Evolutionary conservation across 2,329 filamentous ascomycete species (phyloP).

Genomic region (Lachnellula cervina): DNA sequence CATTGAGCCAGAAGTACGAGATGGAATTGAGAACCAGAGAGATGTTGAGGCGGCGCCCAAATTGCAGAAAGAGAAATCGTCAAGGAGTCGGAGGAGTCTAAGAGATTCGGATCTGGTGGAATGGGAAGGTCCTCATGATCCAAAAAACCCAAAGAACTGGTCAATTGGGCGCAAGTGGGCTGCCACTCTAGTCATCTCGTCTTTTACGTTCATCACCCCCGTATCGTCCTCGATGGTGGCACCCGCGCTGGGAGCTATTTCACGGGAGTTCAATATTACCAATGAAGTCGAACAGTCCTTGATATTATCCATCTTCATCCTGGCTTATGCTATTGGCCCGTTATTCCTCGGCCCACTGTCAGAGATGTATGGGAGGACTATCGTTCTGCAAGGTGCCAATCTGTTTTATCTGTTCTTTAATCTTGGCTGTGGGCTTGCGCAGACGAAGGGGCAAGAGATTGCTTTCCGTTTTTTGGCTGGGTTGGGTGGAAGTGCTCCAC

Average conservation of each 20-base stretch:
- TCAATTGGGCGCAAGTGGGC: conserved; percentile 38
- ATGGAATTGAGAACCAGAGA: conserved; percentile 9
- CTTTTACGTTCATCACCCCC: conserved; percentile 46
- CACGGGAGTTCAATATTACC: conserved; percentile 47
- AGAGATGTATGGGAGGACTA: conserved; percentile 42
- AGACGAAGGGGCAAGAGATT: conserved; percentile 38
- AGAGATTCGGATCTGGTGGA: conserved; percentile 13
- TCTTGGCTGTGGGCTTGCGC: conserved; percentile 43
- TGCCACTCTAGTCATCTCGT: conserved; percentile 42
- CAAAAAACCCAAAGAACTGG: conserved; percentile 12
- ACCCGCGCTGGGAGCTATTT: conserved; percentile 44
- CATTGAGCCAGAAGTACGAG: conserved; percentile 7
- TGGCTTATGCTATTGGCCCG: conserved; percentile 42
- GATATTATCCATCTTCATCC: conserved; percentile 41
- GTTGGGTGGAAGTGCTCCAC: conserved; percentile 42
- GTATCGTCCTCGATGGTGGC: conserved; percentile 49
- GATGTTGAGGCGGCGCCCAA: conserved; percentile 8
- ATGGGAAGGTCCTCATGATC: conserved; percentile 17
- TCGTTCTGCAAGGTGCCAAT: conserved; percentile 39
- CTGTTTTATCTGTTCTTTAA: conserved; percentile 50
- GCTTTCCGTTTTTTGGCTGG: conserved; percentile 42
- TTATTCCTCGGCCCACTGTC: conserved; percentile 56
- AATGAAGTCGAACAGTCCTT: conserved; percentile 41
- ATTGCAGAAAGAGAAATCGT: conserved; percentile 6
- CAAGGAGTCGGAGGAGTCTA: neutral